A percentile compares a stretch with the other conserved stretches of the same genome.
phyloP scores from a whole-genome alignment of 345 rosid species.

The Moringa oleifera region DNA sequence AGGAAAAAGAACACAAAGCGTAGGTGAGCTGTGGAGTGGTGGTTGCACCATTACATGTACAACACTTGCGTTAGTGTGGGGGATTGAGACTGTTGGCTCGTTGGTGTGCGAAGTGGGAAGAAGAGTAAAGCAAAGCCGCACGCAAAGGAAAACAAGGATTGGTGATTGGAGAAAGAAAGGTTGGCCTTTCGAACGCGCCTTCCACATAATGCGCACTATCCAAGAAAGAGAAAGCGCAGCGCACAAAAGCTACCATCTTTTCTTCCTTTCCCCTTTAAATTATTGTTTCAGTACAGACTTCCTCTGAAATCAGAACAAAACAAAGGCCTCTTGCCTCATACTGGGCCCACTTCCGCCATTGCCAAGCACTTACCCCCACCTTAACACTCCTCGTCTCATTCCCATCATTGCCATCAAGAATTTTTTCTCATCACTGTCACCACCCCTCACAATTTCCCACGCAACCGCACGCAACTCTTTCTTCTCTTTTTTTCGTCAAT shows the following conservation, averaged over 20 bases:
- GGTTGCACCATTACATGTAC: too few relatives aligned
- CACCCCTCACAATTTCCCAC: constrained; percentile 11
- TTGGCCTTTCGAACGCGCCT: too few relatives aligned
- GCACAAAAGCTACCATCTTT: background rate
- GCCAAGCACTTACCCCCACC: constrained; percentile 49
- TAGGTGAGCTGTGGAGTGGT: too few relatives aligned
- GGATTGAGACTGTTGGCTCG: too few relatives aligned
- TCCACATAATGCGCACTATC: constrained; percentile 40
- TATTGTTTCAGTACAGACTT: background rate
- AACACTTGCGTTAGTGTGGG: too few relatives aligned
- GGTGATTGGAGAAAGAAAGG: too few relatives aligned
- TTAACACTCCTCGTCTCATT: constrained; percentile 37
- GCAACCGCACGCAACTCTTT: constrained; percentile 17
- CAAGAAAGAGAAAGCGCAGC: constrained; percentile 11
- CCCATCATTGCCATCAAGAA: constrained; percentile 37
- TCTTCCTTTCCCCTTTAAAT: too few relatives aligned
- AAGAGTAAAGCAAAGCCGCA: too few relatives aligned
- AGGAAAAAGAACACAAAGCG: too few relatives aligned
- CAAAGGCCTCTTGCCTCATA: background rate
- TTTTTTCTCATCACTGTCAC: constrained; percentile 11
- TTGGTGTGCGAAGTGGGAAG: too few relatives aligned
- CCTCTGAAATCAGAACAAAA: constrained; percentile 2
- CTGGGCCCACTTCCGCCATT: constrained; percentile 56
- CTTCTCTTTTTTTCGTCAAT: constrained; percentile 9
- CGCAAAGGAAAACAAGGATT: too few relatives aligned